Percentiles rank a stretch among this genome's conserved stretches.
phyloP scores from a whole-genome alignment of 1,284 basidiomycete species.

The Schizopora paradoxa region DNA sequence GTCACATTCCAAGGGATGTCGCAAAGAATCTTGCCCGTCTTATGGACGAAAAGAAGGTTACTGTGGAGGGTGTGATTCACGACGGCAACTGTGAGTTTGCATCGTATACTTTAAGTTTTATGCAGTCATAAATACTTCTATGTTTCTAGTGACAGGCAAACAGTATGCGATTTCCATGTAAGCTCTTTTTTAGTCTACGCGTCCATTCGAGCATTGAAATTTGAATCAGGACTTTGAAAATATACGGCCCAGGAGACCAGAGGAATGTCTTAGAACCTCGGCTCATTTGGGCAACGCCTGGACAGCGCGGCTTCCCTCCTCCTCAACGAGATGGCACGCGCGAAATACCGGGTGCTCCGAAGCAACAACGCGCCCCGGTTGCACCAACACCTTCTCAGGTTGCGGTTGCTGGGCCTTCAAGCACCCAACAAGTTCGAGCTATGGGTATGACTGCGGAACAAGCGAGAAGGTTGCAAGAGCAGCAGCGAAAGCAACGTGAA shows the following conservation, averaged over 20 bases:
- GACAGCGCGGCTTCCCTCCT: slow-evolving; percentile 48
- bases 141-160: slow-evolving; percentile 41
- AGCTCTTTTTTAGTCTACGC: slow-evolving; percentile 19
- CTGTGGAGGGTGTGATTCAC: slow-evolving; percentile 71
- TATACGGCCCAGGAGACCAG: slow-evolving; percentile 62
- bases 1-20: slow-evolving; percentile 66
- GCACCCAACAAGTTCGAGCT: slow-evolving; percentile 20
- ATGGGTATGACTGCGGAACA: slow-evolving; percentile 26
- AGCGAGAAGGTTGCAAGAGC: slow-evolving; percentile 33
- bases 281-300: slow-evolving; percentile 71
- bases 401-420: slow-evolving; percentile 15
- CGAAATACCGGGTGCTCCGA: slow-evolving; percentile 23
- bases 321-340: slow-evolving; percentile 23
- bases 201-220: not conserved
- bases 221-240: slow-evolving; percentile 53
- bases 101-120: not conserved
- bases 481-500: slow-evolving; percentile 39
- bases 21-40: slow-evolving; percentile 62
- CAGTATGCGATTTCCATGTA: slow-evolving; percentile 59
- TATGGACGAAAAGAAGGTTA: slow-evolving; percentile 58
- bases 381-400: slow-evolving; percentile 16
- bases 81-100: slow-evolving; percentile 60
- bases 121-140: slow-evolving; percentile 3
- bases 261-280: slow-evolving; percentile 56
- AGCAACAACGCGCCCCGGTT: slow-evolving; percentile 7